These are phyloP conservation scores for Cutaneotrichosporon cutaneum DNA, from an alignment of 1,284 basidiomycete species.

Conservation along the genomic window DNA sequence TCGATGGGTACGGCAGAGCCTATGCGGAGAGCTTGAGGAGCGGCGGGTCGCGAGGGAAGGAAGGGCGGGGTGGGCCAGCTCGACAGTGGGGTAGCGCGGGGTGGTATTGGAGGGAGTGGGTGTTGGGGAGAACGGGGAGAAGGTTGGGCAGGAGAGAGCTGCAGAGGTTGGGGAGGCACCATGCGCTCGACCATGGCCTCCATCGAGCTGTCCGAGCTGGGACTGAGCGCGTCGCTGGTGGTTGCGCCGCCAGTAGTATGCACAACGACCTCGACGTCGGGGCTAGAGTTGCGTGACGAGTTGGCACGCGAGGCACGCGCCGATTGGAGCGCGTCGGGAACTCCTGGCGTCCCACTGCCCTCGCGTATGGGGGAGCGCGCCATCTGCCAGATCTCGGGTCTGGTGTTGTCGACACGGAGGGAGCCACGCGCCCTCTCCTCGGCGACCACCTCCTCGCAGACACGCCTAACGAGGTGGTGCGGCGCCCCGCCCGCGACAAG, in stretches of 20 bases:
- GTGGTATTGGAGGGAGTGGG: neutral
- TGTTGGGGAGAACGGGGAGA: neutral
- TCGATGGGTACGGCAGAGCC: neutral
- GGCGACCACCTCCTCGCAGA: conserved; percentile 43
- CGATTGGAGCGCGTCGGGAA: neutral
- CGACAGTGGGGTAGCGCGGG: neutral
- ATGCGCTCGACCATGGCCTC: conserved; percentile 30
- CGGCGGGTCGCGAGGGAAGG: neutral
- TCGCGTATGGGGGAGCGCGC: conserved; percentile 1
- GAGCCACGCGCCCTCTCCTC: conserved; percentile 26
- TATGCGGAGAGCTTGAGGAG: neutral
- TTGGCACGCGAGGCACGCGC: neutral
- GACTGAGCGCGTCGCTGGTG: conserved; percentile 2
- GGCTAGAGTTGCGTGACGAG: conserved; percentile 20
- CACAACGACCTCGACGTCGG: conserved; percentile 32
- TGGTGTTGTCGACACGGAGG: conserved; percentile 26
- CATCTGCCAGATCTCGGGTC: conserved; percentile 9
- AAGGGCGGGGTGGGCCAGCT: neutral
- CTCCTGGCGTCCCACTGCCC: neutral
- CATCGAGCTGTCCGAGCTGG: conserved; percentile 29
- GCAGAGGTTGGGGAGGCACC: conserved; percentile 16
- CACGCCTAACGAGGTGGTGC: conserved; percentile 33
- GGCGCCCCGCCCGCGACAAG: conserved; percentile 39
- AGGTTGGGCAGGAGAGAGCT: conserved; percentile 6
- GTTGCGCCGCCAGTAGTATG: conserved; percentile 5